phyloP scores from a whole-genome alignment of 768 basidiomycete genomes.

The Cytidiella melzeri region DNA sequence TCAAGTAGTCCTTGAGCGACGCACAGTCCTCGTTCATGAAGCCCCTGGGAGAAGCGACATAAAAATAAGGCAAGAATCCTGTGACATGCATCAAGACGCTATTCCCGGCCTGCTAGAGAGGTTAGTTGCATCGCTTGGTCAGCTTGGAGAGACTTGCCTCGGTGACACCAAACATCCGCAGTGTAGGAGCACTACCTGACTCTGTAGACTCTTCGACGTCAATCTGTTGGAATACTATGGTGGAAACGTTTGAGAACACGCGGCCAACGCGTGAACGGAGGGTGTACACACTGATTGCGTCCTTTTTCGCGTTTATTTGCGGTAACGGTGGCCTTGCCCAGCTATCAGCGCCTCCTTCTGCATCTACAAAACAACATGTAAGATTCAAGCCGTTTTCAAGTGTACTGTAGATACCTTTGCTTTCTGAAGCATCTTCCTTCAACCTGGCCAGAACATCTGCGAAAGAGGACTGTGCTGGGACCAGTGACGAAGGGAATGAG shows the following conservation, averaged over 20 bases:
- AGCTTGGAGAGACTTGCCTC: slow-evolving; percentile 41
- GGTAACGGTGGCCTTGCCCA: slow-evolving; percentile 66
- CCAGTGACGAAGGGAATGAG: slow-evolving; percentile 11
- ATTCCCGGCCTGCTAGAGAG: slow-evolving; percentile 59
- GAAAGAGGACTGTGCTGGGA: slow-evolving; percentile 27
- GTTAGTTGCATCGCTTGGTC: not conserved
- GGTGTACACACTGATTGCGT: slow-evolving; percentile 55
- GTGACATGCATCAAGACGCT: slow-evolving; percentile 83
- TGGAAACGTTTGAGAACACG: not conserved
- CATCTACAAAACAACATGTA: slow-evolving; percentile 33
- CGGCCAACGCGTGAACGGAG: not conserved
- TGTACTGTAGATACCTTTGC: slow-evolving; percentile 13
- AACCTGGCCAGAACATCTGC: slow-evolving; percentile 34
- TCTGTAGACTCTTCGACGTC: slow-evolving; percentile 74
- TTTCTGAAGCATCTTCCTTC: slow-evolving; percentile 26
- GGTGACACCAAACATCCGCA: slow-evolving; percentile 88
- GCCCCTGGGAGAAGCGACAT: slow-evolving; percentile 79
- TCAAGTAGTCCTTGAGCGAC: slow-evolving; percentile 56
- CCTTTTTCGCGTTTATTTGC: slow-evolving; percentile 49
- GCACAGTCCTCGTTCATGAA: slow-evolving; percentile 63
- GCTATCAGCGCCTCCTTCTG: slow-evolving; percentile 71
- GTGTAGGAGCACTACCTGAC: slow-evolving; percentile 31
- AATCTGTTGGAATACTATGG: slow-evolving; percentile 89
- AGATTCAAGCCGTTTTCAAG: slow-evolving; percentile 3
- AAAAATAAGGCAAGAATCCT: slow-evolving; percentile 91